Percentiles rank a stretch among this genome's conserved stretches.
These are phyloP conservation scores for Antrodiella citrinella DNA, from an alignment of 768 basidiomycete species.

Conservation along the genomic window DNA sequence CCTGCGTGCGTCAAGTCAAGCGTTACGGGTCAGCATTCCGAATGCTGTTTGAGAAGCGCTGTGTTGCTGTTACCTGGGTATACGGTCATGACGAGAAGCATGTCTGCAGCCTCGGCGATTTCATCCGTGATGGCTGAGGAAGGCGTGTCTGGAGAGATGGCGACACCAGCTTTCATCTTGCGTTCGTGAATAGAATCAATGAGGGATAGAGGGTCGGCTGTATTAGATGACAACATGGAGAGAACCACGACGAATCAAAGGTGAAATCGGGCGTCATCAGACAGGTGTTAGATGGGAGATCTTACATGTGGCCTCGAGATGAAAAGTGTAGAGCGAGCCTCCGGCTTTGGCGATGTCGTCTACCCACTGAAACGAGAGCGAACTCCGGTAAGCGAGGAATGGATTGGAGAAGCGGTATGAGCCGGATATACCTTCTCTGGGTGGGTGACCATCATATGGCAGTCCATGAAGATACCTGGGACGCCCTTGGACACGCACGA, in stretches of 20 bases:
- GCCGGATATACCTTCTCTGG: slow-evolving; percentile 64
- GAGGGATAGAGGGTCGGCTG: slow-evolving; percentile 67
- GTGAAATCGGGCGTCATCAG: neutral
- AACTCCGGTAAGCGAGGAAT: neutral
- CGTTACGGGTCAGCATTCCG: neutral
- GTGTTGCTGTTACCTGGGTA: slow-evolving; percentile 56
- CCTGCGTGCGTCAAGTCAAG: slow-evolving; percentile 42
- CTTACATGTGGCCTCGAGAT: slow-evolving; percentile 87
- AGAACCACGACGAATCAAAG: slow-evolving; percentile 1
- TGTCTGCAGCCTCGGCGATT: slow-evolving; percentile 77
- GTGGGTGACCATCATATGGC: slow-evolving; percentile 98
- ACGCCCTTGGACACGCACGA: slow-evolving; percentile 78
- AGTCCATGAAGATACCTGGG: slow-evolving; percentile 98
- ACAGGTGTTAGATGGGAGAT: slow-evolving; percentile 11
- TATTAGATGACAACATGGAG: neutral
- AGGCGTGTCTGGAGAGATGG: slow-evolving; percentile 93
- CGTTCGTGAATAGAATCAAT: slow-evolving; percentile 75
- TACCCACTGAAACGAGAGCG: slow-evolving; percentile 65
- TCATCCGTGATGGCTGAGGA: slow-evolving; percentile 81
- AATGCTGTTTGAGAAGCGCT: neutral
- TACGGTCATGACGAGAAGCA: slow-evolving; percentile 98
- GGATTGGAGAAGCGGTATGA: neutral
- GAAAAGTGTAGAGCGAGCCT: slow-evolving; percentile 93
- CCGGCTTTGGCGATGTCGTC: slow-evolving; percentile 93
- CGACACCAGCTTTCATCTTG: slow-evolving; percentile 90